Base-by-base conservation (phyloP, 139 green algal genomes). In the Picochlorum sp. region DNA sequence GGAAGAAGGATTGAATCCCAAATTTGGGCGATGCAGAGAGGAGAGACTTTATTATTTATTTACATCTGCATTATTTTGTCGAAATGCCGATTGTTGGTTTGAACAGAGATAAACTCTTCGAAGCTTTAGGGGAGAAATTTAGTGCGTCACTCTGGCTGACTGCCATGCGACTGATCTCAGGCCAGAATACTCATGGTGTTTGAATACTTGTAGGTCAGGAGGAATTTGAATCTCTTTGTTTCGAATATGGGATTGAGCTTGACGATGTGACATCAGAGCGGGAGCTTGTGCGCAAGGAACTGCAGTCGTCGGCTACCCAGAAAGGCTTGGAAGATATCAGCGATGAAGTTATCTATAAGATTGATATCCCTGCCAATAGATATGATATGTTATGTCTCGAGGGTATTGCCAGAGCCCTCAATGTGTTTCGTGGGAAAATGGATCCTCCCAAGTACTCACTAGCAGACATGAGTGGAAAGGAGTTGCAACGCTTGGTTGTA, bases 331-430 rank as follows among this genome's bases (percentile, higher is more conserved):
- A 63, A 3, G 66, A 69, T 4, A 84, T 75, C 16, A 83, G 68
- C 49, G 87, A 94, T 49, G 89, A 96, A 65, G 80, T 97, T 20
- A 90, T 99, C 52, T 99, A 99, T 79, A 96, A 97, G 62, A 97
- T 99, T 65, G 94, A 99, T 75, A 97, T 99, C 63, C 94, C 94
- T 23, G 94, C 94, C 63, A 99, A 99, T 80, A 82, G 94, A 32
- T 99, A 99, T 72, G 94, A 99, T 79, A 96, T 99, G 84, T 83
- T 99, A 49, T 99, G 94, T 80, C 65, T 98, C 47, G 94, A 99
- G 70, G 94, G 94, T 61, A 96, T 99, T 54, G 76, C 90, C 0
- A 82, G 92, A 34, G 90, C 94, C 0, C 84, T 99, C 41, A 97
- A 96, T 78, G 87, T 98, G 47, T 99, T 99, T 82, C 80, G 73